Evolutionary conservation across 2,329 filamentous ascomycete genomes (phyloP), one percentile per base, ranked within the genome.

Genomic region (Herpotrichia juniperi): DNA sequence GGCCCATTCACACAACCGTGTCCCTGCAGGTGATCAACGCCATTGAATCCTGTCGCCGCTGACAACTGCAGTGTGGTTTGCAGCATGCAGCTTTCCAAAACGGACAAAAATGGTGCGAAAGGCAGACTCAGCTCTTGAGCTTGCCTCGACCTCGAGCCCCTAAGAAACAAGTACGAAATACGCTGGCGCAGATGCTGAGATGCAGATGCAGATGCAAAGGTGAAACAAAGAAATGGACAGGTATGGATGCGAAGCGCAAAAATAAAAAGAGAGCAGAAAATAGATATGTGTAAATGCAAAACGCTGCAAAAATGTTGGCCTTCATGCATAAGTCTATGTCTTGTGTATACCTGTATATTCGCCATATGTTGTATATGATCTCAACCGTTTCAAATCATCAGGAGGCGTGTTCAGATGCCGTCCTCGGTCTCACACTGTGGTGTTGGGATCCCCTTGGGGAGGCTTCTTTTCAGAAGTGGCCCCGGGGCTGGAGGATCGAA

Each of bases 51-150:
- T 48, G 45, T 47, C 43, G 35, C 22, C 30, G 44, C 52, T 51
- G 48, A 54, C 47, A 37, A 25, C 22, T 42, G 42, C 45, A 53
- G 44, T 34, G 21, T 30, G 34, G 7, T 19, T 19, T 19, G 34
- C 34, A 37, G 34, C 16, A 11, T 14, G 34, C 34, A 37, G 6
- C 21, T 24, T 22, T 40, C 37, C 19, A 11, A 48, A 39, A 47
- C 37, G 16, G 40, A 49, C 46, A 51, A 43, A 31, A 44, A 46
- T 40, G 31, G 30, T 21, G 16, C 37, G 11, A 16, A 37, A 39
- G 28, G 48, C 44, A 54, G 31, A 44, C 51, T 59, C 57, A 56
- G 57, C 57, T n/a, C 51, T 57, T 57, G 54, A 57, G 54, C 26
- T 40, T 51, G 49, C 51, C 45, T 48, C 35, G n/a, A 25, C 19